phyloP scores from a whole-genome alignment of 768 basidiomycete genomes.

The Tylopilus intermedius region DNA sequence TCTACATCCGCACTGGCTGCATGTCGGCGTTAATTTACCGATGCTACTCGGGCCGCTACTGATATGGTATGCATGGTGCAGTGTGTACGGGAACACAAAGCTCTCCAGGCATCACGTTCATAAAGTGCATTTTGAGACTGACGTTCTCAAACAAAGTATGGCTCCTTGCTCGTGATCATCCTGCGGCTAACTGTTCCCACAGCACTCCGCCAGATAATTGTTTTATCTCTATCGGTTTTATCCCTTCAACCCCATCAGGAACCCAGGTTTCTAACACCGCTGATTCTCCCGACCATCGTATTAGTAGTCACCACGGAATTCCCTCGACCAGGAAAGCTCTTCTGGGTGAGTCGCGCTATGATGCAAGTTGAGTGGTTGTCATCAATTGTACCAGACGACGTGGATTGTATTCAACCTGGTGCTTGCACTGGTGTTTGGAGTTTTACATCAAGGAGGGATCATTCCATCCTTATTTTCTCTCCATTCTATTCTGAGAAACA shows the following conservation, averaged over 20 bases:
- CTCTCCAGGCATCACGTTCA: not conserved
- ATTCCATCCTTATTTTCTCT: constrained; percentile 35
- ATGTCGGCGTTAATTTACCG: constrained; percentile 36
- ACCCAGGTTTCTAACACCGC: constrained; percentile 34
- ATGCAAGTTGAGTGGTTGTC: not conserved
- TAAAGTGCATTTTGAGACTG: constrained; percentile 9
- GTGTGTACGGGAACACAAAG: constrained; percentile 4
- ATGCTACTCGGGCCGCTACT: constrained; percentile 36
- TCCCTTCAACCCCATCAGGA: constrained; percentile 38
- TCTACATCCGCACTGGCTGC: constrained; percentile 38
- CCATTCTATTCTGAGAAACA: constrained; percentile 20
- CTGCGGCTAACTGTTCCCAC: constrained; percentile 1
- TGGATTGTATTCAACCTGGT: constrained; percentile 29
- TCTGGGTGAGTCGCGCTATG: constrained; percentile 28
- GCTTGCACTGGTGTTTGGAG: constrained; percentile 32
- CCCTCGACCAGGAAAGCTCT: constrained; percentile 25
- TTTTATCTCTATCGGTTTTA: constrained; percentile 27
- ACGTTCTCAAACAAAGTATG: constrained; percentile 19
- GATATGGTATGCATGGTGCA: constrained; percentile 19
- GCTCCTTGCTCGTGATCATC: not conserved
- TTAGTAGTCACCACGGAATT: constrained; percentile 25
- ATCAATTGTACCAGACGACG: constrained; percentile 15
- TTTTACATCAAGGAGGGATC: constrained; percentile 40
- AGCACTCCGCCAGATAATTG: constrained; percentile 30
- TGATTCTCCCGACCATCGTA: constrained; percentile 32